phyloP scores from a whole-genome alignment of 352 stramenopile genomes.

The Phytophthora idaei region DNA sequence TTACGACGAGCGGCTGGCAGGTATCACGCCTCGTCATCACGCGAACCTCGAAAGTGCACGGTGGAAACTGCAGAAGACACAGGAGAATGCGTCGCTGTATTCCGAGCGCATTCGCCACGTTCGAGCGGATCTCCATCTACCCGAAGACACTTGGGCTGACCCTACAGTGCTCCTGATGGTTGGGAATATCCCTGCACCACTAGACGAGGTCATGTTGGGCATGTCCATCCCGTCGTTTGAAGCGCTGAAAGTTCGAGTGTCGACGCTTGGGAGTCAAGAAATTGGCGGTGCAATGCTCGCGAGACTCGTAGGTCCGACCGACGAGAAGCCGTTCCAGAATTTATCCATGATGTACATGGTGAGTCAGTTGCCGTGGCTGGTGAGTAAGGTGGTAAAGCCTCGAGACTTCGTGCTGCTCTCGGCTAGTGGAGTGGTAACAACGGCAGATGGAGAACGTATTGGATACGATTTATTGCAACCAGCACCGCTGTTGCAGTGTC shows the following conservation, averaged over 20 bases:
- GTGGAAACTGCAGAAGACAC: conserved; percentile 44
- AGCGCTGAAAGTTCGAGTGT: conserved; percentile 39
- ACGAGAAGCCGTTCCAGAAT: conserved; percentile 48
- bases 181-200: conserved; percentile 42
- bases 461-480: conserved; percentile 65
- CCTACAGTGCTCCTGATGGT: conserved; percentile 45
- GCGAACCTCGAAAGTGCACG: conserved; percentile 35
- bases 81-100: conserved; percentile 42
- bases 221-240: conserved; percentile 47
- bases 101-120: conserved; percentile 35
- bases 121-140: conserved; percentile 34
- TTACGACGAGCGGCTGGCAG: conserved; percentile 40
- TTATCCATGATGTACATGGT: conserved; percentile 57
- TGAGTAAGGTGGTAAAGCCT: conserved; percentile 48
- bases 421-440: conserved; percentile 44
- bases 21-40: conserved; percentile 30
- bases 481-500: conserved; percentile 40
- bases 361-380: conserved; percentile 39
- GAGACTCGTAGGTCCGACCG: conserved; percentile 46
- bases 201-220: conserved; percentile 74
- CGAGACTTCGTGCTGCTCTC: conserved; percentile 53
- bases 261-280: conserved; percentile 32
- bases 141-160: conserved; percentile 36
- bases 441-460: conserved; percentile 44
- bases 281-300: conserved; percentile 59